Conservation (phyloP, 495 filamentous ascomycete genomes). For the Aspergillus kassunensis region DNA sequence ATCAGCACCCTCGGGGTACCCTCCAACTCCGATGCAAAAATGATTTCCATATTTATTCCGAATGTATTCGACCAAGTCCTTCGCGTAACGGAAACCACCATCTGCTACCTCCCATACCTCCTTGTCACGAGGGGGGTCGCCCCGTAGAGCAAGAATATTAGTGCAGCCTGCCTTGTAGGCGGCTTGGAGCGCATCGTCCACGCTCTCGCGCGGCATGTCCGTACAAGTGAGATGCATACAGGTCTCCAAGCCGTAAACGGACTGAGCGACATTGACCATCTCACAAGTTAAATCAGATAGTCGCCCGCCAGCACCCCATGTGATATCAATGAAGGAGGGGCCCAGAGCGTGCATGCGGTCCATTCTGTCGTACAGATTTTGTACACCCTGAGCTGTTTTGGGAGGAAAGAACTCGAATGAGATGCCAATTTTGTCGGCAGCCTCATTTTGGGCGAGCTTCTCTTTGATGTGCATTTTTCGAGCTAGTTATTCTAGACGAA, state of each 20-base stretch:
- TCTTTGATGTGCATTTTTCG: constrained; percentile 79
- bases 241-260: constrained; percentile 94
- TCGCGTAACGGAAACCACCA: constrained; percentile 85
- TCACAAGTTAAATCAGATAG: constrained; percentile 90
- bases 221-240: constrained; percentile 99
- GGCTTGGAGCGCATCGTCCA: constrained; percentile 80
- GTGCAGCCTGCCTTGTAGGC: constrained; percentile 96
- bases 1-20: constrained; percentile 94
- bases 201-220: constrained; percentile 89
- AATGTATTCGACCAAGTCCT: constrained; percentile 92
- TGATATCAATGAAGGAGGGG: constrained; percentile 95
- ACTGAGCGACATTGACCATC: constrained; percentile 96
- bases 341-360: constrained; percentile 96
- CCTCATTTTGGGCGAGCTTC: constrained; percentile 80
- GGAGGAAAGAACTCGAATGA: constrained; percentile 99
- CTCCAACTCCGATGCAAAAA: constrained; percentile 97
- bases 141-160: constrained; percentile 92
- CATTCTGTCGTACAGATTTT: constrained; percentile 99
- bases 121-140: constrained; percentile 91
- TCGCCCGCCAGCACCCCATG: constrained; percentile 95
- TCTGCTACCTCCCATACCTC: constrained; percentile 88
- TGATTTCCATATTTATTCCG: constrained; percentile 84
- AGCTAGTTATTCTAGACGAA: not conserved
- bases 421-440: constrained; percentile 74
- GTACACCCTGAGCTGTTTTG: constrained; percentile 96